Base-by-base conservation (phyloP, 2,329 filamentous ascomycete genomes). In the Verticillium albo-atrum region DNA sequence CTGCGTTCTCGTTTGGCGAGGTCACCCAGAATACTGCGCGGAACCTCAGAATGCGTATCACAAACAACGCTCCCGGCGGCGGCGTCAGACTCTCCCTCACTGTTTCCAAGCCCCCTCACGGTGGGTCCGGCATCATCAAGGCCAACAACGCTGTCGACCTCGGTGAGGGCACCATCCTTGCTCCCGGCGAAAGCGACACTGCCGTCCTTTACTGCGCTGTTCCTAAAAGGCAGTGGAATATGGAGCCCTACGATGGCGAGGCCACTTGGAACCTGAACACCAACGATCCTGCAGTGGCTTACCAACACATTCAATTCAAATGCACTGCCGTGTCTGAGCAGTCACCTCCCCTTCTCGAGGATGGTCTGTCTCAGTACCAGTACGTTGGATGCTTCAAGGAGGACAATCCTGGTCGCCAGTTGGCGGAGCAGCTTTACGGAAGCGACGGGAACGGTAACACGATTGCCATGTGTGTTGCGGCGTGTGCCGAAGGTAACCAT, bases 71-170 rank as follows among this genome's bases (percentile, higher is more conserved):
- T 4, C 69, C 74, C 0, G 55, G 69, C 0, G 79, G 78, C 2
- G 77, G 76, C 6, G 77, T 81, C 14, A 71, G 71, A 1, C 74
- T 86, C 1, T 82, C 79, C 0, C 70, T 86, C 15, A 86, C 83
- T 0, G 82, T 87, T 2, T 87, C 84, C 0, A 87, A 87, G 66
- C 82, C 83, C 4, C 84, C 84, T 0, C 85, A 82, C 57, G 83
- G 82, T 15, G 74, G 83, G 3, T 64, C 71, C n/a, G 80, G 82
- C 3, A 77, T 86, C 25, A 77, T 87, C 42, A 75, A 77, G 23
- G 80, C 83, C 1, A 75, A 74, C 14, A 87, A 86, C 66, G 76
- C 80, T 20, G 74, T 84, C 9, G 84, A 86, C 54, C 77, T 87
- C 1, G 82, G 79, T 0, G 84, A 87, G 65, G 84, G 84, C 3